A percentile compares a stretch with the other conserved stretches of the same genome.
phyloP scores from a whole-genome alignment of 805 yeast genomes.

The Cyberlindnera saturnus region DNA sequence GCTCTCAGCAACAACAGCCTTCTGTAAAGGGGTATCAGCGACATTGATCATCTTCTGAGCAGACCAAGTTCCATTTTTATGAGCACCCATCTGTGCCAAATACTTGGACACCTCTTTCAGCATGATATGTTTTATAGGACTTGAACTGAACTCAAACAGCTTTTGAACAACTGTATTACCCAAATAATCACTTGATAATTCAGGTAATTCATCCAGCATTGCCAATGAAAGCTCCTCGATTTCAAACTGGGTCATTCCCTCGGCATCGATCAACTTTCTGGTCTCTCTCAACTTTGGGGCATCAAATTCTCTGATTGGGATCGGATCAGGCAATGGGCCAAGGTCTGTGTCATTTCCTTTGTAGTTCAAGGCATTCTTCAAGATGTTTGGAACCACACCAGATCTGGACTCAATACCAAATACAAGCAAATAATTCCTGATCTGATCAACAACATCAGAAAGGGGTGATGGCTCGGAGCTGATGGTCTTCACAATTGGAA shows the following conservation, averaged over 20 bases:
- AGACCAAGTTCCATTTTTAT: slow-evolving; percentile 99
- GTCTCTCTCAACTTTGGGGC: slow-evolving; percentile 85
- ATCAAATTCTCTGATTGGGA: slow-evolving; percentile 66
- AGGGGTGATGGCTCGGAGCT: slow-evolving; percentile 17
- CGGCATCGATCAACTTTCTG: slow-evolving; percentile 63
- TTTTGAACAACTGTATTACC: slow-evolving; percentile 97
- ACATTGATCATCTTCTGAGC: slow-evolving; percentile 90
- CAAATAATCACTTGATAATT: slow-evolving; percentile 82
- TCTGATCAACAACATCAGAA: slow-evolving; percentile 22
- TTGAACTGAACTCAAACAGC: slow-evolving; percentile 66
- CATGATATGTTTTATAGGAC: slow-evolving; percentile 73
- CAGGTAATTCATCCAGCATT: slow-evolving; percentile 86
- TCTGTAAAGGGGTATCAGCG: slow-evolving; percentile 57
- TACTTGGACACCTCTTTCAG: slow-evolving; percentile 70
- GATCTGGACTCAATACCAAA: slow-evolving; percentile 28
- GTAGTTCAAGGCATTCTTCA: slow-evolving; percentile 39
- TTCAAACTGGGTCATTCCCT: slow-evolving; percentile 48
- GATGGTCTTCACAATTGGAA: slow-evolving; percentile 11
- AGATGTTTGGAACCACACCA: slow-evolving; percentile 34
- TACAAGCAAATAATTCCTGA: slow-evolving; percentile 24
- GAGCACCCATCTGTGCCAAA: slow-evolving; percentile 87
- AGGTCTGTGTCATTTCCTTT: slow-evolving; percentile 46
- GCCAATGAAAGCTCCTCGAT: slow-evolving; percentile 78
- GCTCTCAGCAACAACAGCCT: slow-evolving; percentile 57
- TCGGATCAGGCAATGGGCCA: slow-evolving; percentile 75